Base-by-base conservation (phyloP, 148 eudicot species). In the Cornus kousa region DNA sequence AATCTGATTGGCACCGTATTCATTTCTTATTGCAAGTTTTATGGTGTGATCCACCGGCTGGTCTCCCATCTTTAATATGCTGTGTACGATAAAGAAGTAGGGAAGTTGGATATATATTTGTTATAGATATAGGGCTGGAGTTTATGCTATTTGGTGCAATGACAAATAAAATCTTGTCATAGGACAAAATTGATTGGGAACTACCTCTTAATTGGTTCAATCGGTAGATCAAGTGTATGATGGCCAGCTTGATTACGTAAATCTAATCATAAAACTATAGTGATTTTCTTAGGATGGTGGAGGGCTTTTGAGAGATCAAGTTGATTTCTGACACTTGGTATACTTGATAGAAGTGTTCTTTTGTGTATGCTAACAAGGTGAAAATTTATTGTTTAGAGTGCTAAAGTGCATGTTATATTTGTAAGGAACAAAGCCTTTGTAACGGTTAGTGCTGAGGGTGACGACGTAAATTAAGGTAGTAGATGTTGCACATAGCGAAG, bases 361-460 rank as follows among this genome's bases (percentile, higher is more conserved):
- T 43, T 8, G 37, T 37, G 5, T 8, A 2, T 39, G 72, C 67
- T 39, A n/a, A n/a, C 32, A 37, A 2, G 55, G 59, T 75, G 46
- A 23, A 55, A 75, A 43, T 22, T 75, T 46, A 43, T 66, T 40
- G 78, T 37, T 65, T 24, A 66, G n/a, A 22, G 57, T 75, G 23
- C 78, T n/a, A n/a, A 23, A 43, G 37, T 35, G 37, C 48, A 43
- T 9, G 6, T 43, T 3, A 43, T 43, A 6, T 23, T 9, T 10
- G 16, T 14, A 35, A 43, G 48, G 9, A 43, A 4, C 48, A 75
- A 64, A 14, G 22, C 31, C 57, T 39, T 12, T n/a, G 14, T 35
- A n/a, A 37, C 64, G 5, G 32, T 75, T 39, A 75, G 55, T 23
- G 70, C 77, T 37, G 35, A 37, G 77, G 65, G 55, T 39, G 68